Evolutionary conservation across 345 rosid species (phyloP).

Genomic region (Aquilaria malaccensis): DNA sequence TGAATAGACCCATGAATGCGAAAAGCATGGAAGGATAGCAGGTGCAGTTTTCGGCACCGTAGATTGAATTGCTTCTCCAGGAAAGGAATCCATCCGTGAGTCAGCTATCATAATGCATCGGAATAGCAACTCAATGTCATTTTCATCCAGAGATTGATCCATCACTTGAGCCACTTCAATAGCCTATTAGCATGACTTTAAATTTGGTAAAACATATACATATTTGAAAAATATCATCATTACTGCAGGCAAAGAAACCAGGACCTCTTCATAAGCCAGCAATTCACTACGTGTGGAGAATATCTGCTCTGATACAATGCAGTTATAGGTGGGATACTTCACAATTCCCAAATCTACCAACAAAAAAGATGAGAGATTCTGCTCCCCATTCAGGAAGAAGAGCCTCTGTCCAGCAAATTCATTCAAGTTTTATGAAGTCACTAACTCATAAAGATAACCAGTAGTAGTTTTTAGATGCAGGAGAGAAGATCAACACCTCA

Average conservation of each 20-base stretch:
- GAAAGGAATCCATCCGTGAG: conserved; percentile 31
- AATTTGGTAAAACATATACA: conserved; percentile 7
- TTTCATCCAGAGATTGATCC: conserved; percentile 77
- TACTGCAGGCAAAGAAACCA: conserved; percentile 16
- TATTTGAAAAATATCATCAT: neutral
- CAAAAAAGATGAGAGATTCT: conserved; percentile 75
- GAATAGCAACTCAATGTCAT: conserved; percentile 37
- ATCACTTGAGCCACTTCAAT: conserved; percentile 86
- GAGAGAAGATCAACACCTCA: conserved; percentile 44
- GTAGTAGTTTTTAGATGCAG: neutral
- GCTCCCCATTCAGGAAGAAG: conserved; percentile 90
- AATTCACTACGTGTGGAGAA: conserved; percentile 42
- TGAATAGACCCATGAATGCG: conserved; percentile 78
- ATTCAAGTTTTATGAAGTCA: conserved; percentile 5
- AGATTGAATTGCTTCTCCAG: conserved; percentile 20
- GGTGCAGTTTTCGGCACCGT: conserved; percentile 19
- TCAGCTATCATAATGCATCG: conserved; percentile 65
- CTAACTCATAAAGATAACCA: conserved; percentile 4
- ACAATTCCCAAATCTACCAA: conserved; percentile 76
- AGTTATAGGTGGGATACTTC: conserved; percentile 69
- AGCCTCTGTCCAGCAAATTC: conserved; percentile 55
- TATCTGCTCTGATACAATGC: conserved; percentile 52
- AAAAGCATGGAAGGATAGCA: conserved; percentile 40
- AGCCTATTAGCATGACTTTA: conserved; percentile 41
- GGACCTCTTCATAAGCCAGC: conserved; percentile 91